phyloP scores from a whole-genome alignment of 2,329 filamentous ascomycete species.

The Epichloe gansuensis region DNA sequence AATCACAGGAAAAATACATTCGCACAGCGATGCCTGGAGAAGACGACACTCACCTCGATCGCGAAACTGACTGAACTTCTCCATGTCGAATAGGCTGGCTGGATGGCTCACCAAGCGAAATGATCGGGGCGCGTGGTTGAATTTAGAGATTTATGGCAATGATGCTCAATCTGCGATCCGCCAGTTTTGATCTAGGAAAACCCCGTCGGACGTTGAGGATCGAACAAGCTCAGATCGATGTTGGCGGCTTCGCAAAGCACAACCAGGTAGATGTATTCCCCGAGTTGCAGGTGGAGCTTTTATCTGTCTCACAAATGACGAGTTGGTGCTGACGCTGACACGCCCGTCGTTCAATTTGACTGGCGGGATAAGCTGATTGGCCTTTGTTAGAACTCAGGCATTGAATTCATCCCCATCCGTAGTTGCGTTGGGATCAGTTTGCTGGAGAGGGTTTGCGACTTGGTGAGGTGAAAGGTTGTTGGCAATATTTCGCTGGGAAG shows the following conservation, averaged over 20 bases:
- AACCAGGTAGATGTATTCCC: not conserved
- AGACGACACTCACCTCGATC: conserved; percentile 55
- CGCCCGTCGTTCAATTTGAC: not conserved
- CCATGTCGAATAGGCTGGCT: conserved; percentile 45
- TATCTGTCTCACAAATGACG: not conserved
- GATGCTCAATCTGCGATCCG: too few species aligned
- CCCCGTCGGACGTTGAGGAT: too few species aligned
- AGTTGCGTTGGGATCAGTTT: not conserved
- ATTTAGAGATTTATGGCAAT: too few species aligned
- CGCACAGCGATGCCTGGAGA: not conserved
- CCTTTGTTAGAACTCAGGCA: not conserved
- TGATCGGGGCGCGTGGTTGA: not conserved
- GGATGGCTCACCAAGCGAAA: not conserved
- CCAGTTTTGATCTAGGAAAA: too few species aligned
- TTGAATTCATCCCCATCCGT: not conserved
- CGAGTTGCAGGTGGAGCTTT: not conserved
- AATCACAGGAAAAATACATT: not conserved
- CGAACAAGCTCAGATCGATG: too few species aligned
- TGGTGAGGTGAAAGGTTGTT: not conserved
- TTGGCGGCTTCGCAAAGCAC: not conserved
- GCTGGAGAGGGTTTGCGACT: not conserved
- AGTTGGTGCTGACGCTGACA: not conserved
- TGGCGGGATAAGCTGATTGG: not conserved
- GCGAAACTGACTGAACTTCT: conserved; percentile 88
- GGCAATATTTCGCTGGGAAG: not conserved